These are phyloP conservation scores for Metschnikowia continentalis DNA, from an alignment of 805 yeast species.

Conservation along the genomic window DNA sequence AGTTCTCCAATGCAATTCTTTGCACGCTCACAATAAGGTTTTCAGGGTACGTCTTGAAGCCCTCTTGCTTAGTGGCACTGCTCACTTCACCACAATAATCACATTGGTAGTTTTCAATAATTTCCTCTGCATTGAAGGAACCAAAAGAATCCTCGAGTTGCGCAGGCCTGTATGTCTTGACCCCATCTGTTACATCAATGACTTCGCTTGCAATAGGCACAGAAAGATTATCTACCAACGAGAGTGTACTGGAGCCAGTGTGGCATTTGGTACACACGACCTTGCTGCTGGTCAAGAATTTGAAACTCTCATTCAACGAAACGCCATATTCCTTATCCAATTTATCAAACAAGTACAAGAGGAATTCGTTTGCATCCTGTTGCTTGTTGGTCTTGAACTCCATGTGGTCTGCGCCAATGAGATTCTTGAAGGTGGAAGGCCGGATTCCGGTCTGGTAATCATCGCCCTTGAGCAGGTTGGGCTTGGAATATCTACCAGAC, in stretches of 20 bases:
- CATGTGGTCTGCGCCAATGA: slow-evolving; percentile 71
- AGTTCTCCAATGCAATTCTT: slow-evolving; percentile 77
- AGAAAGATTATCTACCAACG: slow-evolving; percentile 60
- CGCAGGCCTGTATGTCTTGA: slow-evolving; percentile 45
- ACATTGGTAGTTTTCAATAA: slow-evolving; percentile 59
- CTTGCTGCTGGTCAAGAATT: slow-evolving; percentile 62
- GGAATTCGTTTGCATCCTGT: slow-evolving; percentile 93
- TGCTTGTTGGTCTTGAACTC: slow-evolving; percentile 87
- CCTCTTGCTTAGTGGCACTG: slow-evolving; percentile 34
- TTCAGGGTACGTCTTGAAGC: slow-evolving; percentile 65
- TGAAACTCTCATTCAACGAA: slow-evolving; percentile 54
- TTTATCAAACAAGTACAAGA: slow-evolving; percentile 60
- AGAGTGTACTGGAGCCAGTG: slow-evolving; percentile 53
- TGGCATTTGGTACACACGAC: slow-evolving; percentile 55
- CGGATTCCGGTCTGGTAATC: slow-evolving; percentile 71
- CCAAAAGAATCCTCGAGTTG: slow-evolving; percentile 48
- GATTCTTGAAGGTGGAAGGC: slow-evolving; percentile 70
- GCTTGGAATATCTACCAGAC: slow-evolving; percentile 69
- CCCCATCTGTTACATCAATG: slow-evolving; percentile 39
- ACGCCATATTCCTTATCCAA: slow-evolving; percentile 46
- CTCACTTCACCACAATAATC: slow-evolving; percentile 43
- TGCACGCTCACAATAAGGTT: slow-evolving; percentile 68
- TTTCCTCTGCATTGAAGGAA: slow-evolving; percentile 44
- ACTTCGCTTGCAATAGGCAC: slow-evolving; percentile 50
- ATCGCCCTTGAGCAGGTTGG: slow-evolving; percentile 40